Evolutionary conservation across 495 filamentous ascomycete species (phyloP).

Genomic region (Aspergillus steynii): DNA sequence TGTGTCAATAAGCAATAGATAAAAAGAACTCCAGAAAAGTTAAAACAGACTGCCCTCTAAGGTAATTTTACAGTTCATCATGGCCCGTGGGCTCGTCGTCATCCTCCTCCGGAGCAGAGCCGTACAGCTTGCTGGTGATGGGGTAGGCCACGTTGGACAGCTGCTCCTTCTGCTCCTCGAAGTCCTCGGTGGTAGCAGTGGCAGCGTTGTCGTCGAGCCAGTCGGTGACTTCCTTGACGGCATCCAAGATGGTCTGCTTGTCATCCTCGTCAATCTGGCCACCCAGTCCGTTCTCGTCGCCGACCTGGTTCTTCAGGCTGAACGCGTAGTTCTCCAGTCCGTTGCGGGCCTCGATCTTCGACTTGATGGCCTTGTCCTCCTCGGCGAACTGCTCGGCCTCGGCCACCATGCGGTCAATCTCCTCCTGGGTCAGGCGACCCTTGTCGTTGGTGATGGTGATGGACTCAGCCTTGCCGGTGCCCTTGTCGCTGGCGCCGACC

Average conservation of each 20-base stretch:
- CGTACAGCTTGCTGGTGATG: constrained; percentile 97
- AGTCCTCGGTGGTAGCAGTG: constrained; percentile 86
- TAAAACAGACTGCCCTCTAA: constrained; percentile 38
- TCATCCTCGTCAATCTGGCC: constrained; percentile 98
- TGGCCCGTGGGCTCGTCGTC: constrained; percentile 75
- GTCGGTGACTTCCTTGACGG: constrained; percentile 95
- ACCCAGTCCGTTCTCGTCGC: constrained; percentile 94
- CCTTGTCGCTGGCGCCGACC: constrained; percentile 94
- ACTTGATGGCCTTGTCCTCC: constrained; percentile 96
- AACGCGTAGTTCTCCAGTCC: constrained; percentile 95
- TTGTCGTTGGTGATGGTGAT: constrained; percentile 99
- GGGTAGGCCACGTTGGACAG: constrained; percentile 94
- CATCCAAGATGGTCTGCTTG: constrained; percentile 95
- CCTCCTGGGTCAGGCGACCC: constrained; percentile 91
- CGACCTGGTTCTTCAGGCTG: constrained; percentile 98
- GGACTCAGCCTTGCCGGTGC: constrained; percentile 92
- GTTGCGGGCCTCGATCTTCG: constrained; percentile 93
- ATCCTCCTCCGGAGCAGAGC: constrained; percentile 63
- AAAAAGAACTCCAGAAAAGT: constrained; percentile 44
- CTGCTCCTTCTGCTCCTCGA: constrained; percentile 99
- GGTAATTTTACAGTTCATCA: constrained; percentile 82
- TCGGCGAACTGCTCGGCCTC: constrained; percentile 98
- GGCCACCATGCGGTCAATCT: constrained; percentile 96
- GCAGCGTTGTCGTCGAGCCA: constrained; percentile 97
- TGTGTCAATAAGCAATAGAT: not conserved